Evolutionary conservation across 768 basidiomycete species (phyloP).

Genomic region (Termitomyces eurrhizus): DNA sequence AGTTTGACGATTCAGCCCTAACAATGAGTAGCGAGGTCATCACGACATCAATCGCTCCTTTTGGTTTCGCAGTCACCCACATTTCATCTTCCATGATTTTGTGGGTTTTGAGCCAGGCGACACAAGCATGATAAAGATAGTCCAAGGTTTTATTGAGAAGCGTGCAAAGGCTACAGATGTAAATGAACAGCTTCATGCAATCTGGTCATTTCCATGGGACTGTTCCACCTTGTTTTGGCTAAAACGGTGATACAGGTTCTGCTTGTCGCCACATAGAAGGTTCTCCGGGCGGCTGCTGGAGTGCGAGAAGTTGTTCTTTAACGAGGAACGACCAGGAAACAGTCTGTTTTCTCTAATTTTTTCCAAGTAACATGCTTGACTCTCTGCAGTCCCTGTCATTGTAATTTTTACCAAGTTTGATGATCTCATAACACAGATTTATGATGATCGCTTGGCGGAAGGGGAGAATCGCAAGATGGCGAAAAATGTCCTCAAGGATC

Average conservation of each 20-base stretch:
- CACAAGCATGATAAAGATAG: not conserved
- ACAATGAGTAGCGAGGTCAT: not conserved
- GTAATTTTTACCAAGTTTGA: not conserved
- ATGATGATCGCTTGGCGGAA: not conserved
- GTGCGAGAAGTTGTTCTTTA: not conserved
- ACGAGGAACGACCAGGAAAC: not conserved
- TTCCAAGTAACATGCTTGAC: not conserved
- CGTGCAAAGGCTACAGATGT: not conserved
- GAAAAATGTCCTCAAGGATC: not conserved
- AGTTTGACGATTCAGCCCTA: not conserved
- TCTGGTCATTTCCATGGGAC: not conserved
- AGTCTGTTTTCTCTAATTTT: not conserved
- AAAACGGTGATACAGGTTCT: not conserved
- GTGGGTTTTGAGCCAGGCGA: not conserved
- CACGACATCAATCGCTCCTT: not conserved
- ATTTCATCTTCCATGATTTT: conserved; percentile 2
- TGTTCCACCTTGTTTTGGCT: not conserved
- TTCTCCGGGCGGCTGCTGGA: not conserved
- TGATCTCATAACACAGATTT: not conserved
- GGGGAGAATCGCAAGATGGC: not conserved
- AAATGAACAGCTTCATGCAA: not conserved
- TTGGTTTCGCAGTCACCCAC: not conserved
- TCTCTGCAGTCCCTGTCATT: not conserved
- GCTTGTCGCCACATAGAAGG: not conserved
- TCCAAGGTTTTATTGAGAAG: not conserved